phyloP scores from a whole-genome alignment of 139 green algal species.

The Tetraselmis striata region DNA sequence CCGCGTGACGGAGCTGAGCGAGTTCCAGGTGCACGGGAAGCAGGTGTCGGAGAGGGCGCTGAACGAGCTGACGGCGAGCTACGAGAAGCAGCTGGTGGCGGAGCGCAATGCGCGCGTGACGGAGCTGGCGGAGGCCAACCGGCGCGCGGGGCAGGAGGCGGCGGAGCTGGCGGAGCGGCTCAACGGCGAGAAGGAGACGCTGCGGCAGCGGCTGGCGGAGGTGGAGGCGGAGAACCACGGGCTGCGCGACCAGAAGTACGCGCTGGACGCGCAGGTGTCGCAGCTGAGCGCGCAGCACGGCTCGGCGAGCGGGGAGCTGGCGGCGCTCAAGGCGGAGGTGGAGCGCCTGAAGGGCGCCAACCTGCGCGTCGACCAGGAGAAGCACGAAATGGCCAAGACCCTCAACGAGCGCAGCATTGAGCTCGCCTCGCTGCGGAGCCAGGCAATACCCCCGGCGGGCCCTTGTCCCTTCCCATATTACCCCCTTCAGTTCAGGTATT shows the following conservation, averaged over 20 bases:
- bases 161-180: not conserved
- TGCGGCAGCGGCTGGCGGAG: not conserved
- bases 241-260: not conserved
- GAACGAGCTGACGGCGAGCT: not conserved
- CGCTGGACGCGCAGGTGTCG: not conserved
- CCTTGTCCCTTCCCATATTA: too few species aligned
- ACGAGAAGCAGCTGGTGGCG: not conserved
- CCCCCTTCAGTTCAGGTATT: too few species aligned
- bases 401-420: not conserved
- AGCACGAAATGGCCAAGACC: not conserved
- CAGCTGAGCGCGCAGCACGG: not conserved
- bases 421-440: not conserved
- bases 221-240: not conserved
- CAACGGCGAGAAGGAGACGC: not conserved
- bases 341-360: not conserved
- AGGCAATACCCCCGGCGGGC: too few species aligned
- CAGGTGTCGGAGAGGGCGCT: not conserved
- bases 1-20: not conserved
- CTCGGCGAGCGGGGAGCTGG: not conserved
- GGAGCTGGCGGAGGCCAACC: not conserved
- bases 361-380: not conserved
- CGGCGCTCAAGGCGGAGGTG: not conserved
- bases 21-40: not conserved
- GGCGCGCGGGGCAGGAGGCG: not conserved
- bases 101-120: not conserved